A percentile compares a stretch with the other conserved stretches of the same genome.
Evolutionary conservation across 495 filamentous ascomycete species (phyloP).

Genomic region (Trypethelium eluteriae): DNA sequence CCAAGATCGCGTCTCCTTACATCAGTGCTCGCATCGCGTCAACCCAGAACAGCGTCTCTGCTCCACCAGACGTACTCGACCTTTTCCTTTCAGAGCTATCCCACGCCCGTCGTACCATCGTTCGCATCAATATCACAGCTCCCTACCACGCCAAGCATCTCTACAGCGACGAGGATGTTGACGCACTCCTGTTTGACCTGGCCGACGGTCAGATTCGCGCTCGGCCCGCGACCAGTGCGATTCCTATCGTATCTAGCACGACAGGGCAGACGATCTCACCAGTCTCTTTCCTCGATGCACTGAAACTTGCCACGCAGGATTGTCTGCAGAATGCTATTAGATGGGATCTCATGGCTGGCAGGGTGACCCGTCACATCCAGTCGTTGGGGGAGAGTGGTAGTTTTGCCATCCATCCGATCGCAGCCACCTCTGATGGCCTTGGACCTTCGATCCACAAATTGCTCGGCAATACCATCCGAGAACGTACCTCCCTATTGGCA

Average conservation of each 20-base stretch:
- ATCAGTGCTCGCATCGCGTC: conserved; percentile 15
- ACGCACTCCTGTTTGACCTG: conserved; percentile 17
- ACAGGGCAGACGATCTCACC: background rate
- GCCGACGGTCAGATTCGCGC: background rate
- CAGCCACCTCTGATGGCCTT: conserved; percentile 11
- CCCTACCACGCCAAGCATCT: conserved; percentile 34
- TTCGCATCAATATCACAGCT: conserved; percentile 13
- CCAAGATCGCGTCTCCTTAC: conserved; percentile 6
- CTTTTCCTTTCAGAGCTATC: conserved; percentile 11
- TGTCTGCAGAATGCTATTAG: conserved; percentile 11
- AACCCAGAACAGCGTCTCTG: conserved; percentile 7
- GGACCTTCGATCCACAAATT: conserved; percentile 3
- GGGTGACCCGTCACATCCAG: conserved; percentile 1
- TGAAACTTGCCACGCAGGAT: background rate
- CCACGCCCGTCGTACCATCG: conserved; percentile 15
- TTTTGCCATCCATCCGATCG: conserved; percentile 9
- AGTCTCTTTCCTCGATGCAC: background rate
- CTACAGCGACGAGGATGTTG: conserved; percentile 24
- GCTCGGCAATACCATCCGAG: background rate
- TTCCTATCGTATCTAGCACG: conserved; percentile 19
- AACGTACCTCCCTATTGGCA: background rate
- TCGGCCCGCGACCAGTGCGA: conserved; percentile 13
- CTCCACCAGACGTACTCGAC: conserved; percentile 10
- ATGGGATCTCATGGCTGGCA: conserved; percentile 10
- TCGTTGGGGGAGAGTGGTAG: background rate